phyloP scores from a whole-genome alignment of 805 yeast genomes.

The Suhomyces xylopsoci region DNA sequence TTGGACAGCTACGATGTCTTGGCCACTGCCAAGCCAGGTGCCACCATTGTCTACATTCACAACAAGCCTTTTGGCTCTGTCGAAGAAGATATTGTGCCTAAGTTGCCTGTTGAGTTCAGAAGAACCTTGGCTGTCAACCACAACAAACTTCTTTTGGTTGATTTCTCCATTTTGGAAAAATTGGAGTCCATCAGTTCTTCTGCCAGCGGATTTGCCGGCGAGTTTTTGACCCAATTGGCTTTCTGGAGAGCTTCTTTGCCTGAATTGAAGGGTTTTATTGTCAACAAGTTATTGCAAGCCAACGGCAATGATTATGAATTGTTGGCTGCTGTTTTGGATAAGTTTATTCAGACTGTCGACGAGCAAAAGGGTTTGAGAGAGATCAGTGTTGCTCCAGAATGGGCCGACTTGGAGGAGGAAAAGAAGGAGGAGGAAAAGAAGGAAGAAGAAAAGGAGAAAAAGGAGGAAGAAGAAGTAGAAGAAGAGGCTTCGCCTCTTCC shows the following conservation, averaged over 20 bases:
- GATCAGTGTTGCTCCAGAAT: slow-evolving; percentile 28
- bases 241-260: slow-evolving; percentile 76
- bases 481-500: slow-evolving; percentile 41
- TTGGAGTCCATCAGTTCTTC: slow-evolving; percentile 48
- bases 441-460: slow-evolving; percentile 31
- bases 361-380: slow-evolving; percentile 42
- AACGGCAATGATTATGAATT: slow-evolving; percentile 81
- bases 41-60: slow-evolving; percentile 49
- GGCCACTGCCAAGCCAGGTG: slow-evolving; percentile 54
- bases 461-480: slow-evolving; percentile 18
- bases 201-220: slow-evolving; percentile 70
- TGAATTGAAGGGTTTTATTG: slow-evolving; percentile 59
- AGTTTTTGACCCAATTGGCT: slow-evolving; percentile 73
- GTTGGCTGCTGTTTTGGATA: slow-evolving; percentile 67
- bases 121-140: slow-evolving; percentile 50
- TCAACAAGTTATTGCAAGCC: slow-evolving; percentile 74
- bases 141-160: slow-evolving; percentile 55
- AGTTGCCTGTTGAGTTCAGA: slow-evolving; percentile 53
- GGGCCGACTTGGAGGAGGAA: slow-evolving; percentile 36
- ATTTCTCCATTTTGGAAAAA: slow-evolving; percentile 60
- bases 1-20: slow-evolving; percentile 60
- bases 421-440: slow-evolving; percentile 19
- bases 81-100: slow-evolving; percentile 49
- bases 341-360: slow-evolving; percentile 57
- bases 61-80: slow-evolving; percentile 34